Evolutionary conservation across 2,329 filamentous ascomycete genomes (phyloP).

Genomic region (Monosporascus sp.): DNA sequence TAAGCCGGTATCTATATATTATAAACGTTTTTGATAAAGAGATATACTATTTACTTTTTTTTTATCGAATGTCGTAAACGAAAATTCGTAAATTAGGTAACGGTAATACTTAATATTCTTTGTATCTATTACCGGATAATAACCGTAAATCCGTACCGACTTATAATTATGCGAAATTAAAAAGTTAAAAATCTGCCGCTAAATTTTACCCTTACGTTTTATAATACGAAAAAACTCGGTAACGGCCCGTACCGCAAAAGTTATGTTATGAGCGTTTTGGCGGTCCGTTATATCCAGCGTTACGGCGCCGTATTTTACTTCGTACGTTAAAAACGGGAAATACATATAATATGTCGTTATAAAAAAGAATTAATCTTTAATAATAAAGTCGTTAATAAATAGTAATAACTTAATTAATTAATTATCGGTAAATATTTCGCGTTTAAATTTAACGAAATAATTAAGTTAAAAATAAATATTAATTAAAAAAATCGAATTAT

Average conservation of each 20-base stretch:
- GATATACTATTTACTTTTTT: too few species aligned
- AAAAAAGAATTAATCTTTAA: slow-evolving; percentile 33
- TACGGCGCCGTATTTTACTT: slow-evolving; percentile 39
- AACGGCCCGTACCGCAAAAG: slow-evolving; percentile 32
- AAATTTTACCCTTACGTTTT: slow-evolving; percentile 29
- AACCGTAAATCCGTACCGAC: slow-evolving; percentile 33
- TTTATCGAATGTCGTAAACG: too few species aligned
- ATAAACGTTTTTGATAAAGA: too few species aligned
- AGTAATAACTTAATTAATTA: slow-evolving; percentile 36
- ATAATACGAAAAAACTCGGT: slow-evolving; percentile 34
- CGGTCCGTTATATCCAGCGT: slow-evolving; percentile 33
- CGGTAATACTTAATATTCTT: slow-evolving; percentile 27
- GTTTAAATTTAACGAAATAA: slow-evolving; percentile 36
- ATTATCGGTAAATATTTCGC: slow-evolving; percentile 35
- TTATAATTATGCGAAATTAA: slow-evolving; percentile 34
- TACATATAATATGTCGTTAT: slow-evolving; percentile 41
- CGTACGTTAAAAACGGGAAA: slow-evolving; percentile 44
- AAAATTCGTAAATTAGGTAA: slow-evolving; percentile 14
- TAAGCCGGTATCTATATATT: too few species aligned
- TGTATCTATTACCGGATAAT: slow-evolving; percentile 33
- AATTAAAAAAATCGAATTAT: slow-evolving; percentile 31
- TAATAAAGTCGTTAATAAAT: slow-evolving; percentile 29
- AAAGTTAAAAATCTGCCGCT: slow-evolving; percentile 38
- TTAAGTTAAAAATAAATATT: slow-evolving; percentile 36
- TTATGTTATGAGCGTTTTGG: slow-evolving; percentile 37